Conservation (phyloP, 73 alveolate species). For the Symbiodinium natans region DNA sequence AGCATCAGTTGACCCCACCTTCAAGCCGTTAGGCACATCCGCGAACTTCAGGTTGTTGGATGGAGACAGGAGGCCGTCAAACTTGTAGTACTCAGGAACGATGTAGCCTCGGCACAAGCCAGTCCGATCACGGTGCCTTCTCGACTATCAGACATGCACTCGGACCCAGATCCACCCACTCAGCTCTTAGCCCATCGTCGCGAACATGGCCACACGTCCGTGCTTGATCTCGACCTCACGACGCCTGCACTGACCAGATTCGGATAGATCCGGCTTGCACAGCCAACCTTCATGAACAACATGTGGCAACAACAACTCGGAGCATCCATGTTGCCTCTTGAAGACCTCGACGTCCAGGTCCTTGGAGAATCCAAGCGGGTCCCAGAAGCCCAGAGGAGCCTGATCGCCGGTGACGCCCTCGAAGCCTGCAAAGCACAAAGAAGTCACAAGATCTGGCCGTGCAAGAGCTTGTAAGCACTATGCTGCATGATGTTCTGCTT, state of each 20-base stretch:
- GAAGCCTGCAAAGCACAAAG: no score
- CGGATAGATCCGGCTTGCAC: not conserved
- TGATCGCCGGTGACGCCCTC: slow-evolving; percentile 57
- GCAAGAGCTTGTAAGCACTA: no score
- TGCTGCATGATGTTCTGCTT: no score
- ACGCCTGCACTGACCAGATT: slow-evolving; percentile 1
- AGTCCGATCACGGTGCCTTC: not conserved
- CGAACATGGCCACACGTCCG: not conserved
- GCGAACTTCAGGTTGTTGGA: not conserved
- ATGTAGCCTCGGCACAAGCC: not conserved
- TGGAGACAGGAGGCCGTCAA: not conserved
- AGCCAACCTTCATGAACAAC: not conserved
- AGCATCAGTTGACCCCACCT: not conserved
- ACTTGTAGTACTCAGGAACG: not conserved
- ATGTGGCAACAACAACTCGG: no score
- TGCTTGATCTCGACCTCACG: not conserved
- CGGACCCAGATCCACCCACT: not conserved
- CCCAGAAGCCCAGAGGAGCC: slow-evolving; percentile 92
- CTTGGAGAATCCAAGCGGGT: slow-evolving; percentile 82
- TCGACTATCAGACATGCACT: no score
- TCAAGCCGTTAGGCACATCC: not conserved
- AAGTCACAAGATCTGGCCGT: no score
- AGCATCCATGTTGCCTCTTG: slow-evolving; percentile 72
- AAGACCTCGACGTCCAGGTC: slow-evolving; percentile 71
- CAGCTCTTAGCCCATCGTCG: not conserved